phyloP scores from a whole-genome alignment of 2,329 filamentous ascomycete species.

The Fusarium newnesense region DNA sequence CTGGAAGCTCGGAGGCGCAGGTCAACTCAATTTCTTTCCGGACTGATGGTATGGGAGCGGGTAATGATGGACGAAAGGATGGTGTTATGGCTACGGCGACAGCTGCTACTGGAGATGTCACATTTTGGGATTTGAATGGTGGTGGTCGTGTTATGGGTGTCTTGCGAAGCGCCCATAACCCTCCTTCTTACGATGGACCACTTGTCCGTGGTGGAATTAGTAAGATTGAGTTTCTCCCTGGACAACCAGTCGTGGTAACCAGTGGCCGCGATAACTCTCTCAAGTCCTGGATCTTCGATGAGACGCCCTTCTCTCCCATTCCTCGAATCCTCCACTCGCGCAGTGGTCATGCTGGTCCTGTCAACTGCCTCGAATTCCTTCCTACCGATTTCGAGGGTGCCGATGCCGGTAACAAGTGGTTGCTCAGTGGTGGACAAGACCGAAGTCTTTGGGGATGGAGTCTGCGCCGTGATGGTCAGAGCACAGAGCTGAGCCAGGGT shows the following conservation, averaged over 20 bases:
- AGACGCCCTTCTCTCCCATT: conserved; percentile 86
- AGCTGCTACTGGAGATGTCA: conserved; percentile 82
- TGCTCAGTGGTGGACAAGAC: conserved; percentile 89
- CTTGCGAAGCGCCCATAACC: conserved; percentile 87
- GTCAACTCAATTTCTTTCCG: conserved; percentile 90
- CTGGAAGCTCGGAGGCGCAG: conserved; percentile 70
- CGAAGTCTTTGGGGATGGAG: conserved; percentile 97
- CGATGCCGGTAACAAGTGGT: conserved; percentile 91
- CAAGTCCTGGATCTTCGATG: conserved; percentile 96
- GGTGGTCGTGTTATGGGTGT: conserved; percentile 88
- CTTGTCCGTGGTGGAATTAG: conserved; percentile 81
- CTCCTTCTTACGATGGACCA: conserved; percentile 66
- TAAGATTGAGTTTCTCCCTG: conserved; percentile 87
- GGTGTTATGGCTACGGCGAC: conserved; percentile 96
- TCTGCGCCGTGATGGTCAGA: conserved; percentile 92
- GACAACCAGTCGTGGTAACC: conserved; percentile 89
- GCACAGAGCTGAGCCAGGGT: conserved; percentile 91
- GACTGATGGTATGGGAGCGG: conserved; percentile 87
- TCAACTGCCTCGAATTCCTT: conserved; percentile 85
- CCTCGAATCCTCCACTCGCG: conserved; percentile 87
- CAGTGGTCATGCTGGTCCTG: conserved; percentile 87
- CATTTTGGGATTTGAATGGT: conserved; percentile 94
- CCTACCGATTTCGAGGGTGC: conserved; percentile 90
- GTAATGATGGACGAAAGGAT: conserved; percentile 83
- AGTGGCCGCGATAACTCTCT: conserved; percentile 93